A percentile compares a stretch with the other conserved stretches of the same genome.
Conservation (phyloP, 139 green algal genomes). For the Chara braunii region DNA sequence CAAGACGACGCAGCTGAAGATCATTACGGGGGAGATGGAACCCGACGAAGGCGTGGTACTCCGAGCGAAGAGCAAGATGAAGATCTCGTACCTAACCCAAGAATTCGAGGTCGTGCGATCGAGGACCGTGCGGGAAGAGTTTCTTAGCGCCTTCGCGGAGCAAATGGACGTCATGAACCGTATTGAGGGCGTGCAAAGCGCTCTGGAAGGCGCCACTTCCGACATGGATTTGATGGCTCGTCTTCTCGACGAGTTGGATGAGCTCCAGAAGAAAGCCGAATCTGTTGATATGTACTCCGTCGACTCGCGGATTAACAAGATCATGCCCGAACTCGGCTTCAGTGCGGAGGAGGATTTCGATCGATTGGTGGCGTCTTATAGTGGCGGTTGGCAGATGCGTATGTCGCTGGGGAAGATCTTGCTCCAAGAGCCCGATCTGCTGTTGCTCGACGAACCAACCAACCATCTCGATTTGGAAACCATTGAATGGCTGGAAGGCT, state of each 20-base stretch:
- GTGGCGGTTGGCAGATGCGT: slow-evolving; percentile 97
- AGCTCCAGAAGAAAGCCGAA: slow-evolving; percentile 64
- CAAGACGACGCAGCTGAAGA: slow-evolving; percentile 97
- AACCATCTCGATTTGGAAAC: slow-evolving; percentile 97
- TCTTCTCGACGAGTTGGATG: slow-evolving; percentile 83
- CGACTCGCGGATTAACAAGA: slow-evolving; percentile 91
- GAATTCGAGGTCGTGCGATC: slow-evolving; percentile 90
- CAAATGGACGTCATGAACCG: slow-evolving; percentile 31
- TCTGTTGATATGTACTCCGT: slow-evolving; percentile 50
- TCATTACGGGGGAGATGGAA: slow-evolving; percentile 80
- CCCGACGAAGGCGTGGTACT: slow-evolving; percentile 82
- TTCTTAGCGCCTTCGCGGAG: slow-evolving; percentile 51
- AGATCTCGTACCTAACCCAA: slow-evolving; percentile 89
- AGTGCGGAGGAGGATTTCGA: slow-evolving; percentile 79
- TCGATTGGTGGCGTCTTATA: slow-evolving; percentile 62
- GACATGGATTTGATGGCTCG: slow-evolving; percentile 78
- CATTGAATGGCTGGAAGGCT: slow-evolving; percentile 95
- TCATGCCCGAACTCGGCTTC: slow-evolving; percentile 98
- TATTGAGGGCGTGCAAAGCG: slow-evolving; percentile 44
- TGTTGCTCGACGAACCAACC: slow-evolving; percentile 86
- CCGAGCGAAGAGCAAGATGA: slow-evolving; percentile 43
- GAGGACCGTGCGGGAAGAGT: slow-evolving; percentile 93
- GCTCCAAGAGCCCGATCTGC: slow-evolving; percentile 63
- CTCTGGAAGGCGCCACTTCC: slow-evolving; percentile 74
- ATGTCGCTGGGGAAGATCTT: slow-evolving; percentile 98